Percentiles rank a stretch among this genome's conserved stretches.
These are phyloP conservation scores for Cochlearia excelsa DNA, from an alignment of 345 rosid species.

Conservation along the genomic window DNA sequence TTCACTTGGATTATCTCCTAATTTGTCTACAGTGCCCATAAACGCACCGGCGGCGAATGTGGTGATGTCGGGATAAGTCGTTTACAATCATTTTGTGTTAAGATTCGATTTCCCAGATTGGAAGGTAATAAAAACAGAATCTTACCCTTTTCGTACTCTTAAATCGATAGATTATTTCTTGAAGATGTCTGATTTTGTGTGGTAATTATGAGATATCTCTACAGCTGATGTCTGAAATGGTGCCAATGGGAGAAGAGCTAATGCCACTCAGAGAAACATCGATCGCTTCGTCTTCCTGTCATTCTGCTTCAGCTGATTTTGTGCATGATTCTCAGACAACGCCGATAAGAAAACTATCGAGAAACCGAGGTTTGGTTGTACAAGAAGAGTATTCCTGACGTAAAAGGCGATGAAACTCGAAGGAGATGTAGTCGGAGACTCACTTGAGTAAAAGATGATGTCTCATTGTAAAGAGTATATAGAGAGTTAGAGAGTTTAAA, in stretches of 20 bases:
- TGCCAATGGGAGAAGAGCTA: slow-evolving; percentile 64
- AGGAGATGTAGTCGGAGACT: slow-evolving; percentile 51
- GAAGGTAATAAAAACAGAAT: slow-evolving; percentile 50
- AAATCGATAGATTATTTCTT: slow-evolving; percentile 2
- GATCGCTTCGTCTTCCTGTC: slow-evolving; percentile 24
- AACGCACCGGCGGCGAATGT: slow-evolving; percentile 61
- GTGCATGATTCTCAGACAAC: slow-evolving; percentile 47
- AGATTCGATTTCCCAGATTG: slow-evolving; percentile 85
- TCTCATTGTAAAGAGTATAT: too few relatives aligned
- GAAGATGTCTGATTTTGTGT: neutral
- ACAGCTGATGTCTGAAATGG: slow-evolving; percentile 54
- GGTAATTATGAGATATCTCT: slow-evolving; percentile 6
- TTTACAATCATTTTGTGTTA: slow-evolving; percentile 77
- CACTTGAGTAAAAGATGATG: slow-evolving; percentile 11
- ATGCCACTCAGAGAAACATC: slow-evolving; percentile 54
- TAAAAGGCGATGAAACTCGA: slow-evolving; percentile 36
- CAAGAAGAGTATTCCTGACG: slow-evolving; percentile 66
- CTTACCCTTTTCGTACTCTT: neutral
- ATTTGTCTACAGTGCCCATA: slow-evolving; percentile 56
- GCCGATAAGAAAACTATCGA: slow-evolving; percentile 72
- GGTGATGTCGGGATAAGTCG: slow-evolving; percentile 56
- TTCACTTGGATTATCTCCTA: slow-evolving; percentile 9
- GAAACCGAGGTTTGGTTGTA: slow-evolving; percentile 70
- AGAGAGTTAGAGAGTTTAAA: too few relatives aligned
- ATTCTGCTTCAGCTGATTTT: slow-evolving; percentile 25